Evolutionary conservation across 441 rosid species (phyloP).

Genomic region (Biscutella auriculata): DNA sequence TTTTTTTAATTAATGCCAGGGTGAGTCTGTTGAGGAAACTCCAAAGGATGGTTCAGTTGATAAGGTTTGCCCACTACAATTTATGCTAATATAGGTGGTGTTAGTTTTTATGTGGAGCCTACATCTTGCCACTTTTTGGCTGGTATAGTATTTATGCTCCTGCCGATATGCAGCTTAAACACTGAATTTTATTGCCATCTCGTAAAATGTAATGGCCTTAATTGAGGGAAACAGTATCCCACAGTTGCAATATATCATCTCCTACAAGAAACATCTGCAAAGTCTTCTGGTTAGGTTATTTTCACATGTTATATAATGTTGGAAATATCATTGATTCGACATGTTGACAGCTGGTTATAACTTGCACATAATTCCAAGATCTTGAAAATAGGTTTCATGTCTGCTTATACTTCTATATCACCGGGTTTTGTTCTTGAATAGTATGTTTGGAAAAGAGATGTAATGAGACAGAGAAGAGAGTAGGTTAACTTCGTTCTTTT

Average conservation of each 20-base stretch:
- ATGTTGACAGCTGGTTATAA: background rate
- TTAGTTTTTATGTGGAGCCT: background rate
- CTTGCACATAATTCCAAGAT: background rate
- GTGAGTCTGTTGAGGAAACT: slow-evolving; percentile 65
- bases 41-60: slow-evolving; percentile 47
- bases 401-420: background rate
- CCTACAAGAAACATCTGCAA: background rate
- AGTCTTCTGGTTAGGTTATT: background rate
- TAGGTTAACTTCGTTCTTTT: background rate
- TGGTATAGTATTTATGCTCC: background rate
- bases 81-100: slow-evolving; percentile 3
- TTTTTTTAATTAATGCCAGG: slow-evolving; percentile 56
- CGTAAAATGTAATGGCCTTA: background rate
- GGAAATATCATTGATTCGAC: background rate
- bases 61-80: slow-evolving; percentile 38
- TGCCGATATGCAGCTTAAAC: background rate
- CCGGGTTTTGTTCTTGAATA: slow-evolving; percentile 3
- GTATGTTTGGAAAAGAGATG: background rate
- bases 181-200: background rate
- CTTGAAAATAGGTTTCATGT: slow-evolving; percentile 1
- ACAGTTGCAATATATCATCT: background rate
- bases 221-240: background rate
- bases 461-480: slow-evolving; percentile 3
- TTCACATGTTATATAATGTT: background rate
- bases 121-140: slow-evolving; percentile 3